Evolutionary conservation across 306 rosid genomes (phyloP), one percentile per base, ranked within the genome.

Genomic region (Alnus rubra): DNA sequence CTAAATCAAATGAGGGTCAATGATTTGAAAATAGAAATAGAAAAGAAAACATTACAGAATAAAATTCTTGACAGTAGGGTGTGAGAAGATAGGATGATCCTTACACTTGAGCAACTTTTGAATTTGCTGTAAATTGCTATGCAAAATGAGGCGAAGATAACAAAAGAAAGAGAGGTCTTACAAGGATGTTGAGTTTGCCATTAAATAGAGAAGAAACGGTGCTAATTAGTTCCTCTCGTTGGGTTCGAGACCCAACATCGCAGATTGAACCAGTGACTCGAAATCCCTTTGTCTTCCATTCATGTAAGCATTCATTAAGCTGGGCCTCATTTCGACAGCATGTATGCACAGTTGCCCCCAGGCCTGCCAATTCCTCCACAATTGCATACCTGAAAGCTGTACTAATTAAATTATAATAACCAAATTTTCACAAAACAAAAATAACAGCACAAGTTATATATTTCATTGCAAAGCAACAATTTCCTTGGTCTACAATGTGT

Each of bases 321-420:
- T 84, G 74, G 2, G n/a, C 45, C 47, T 84, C 77, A 6, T 30
- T 76, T 13, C 84, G 84, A 3, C 79, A 3, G 37, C 82, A 84
- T 50, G 78, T 33, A 73, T 84, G 87, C 15, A 76, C 71, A 0
- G 45, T 19, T 15, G 79, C 87, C 15, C 84, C 87, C 47, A 84
- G 74, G 33, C 78, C 82, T 28, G 82, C 82, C 30, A 84, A 69
- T 62, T 84, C 87, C 47, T 84, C 84, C 0, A 73, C 88, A 0
- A 82, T 79, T 44, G 76, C 84, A 67, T 85, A 53, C 63, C 79
- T 74, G 45, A 15, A 59, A 28, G 5, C 35, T 28, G 56, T 2
- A n/a, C 11, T 18, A 16, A 75, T 23, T 23, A 23, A 23, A 47
- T 14, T 9, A 33, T 33, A 33, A 33, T 33, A 1, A 33, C 37